Evolutionary conservation across 202 grass and related monocot genomes (phyloP).

Genomic region (Musa balbisiana): DNA sequence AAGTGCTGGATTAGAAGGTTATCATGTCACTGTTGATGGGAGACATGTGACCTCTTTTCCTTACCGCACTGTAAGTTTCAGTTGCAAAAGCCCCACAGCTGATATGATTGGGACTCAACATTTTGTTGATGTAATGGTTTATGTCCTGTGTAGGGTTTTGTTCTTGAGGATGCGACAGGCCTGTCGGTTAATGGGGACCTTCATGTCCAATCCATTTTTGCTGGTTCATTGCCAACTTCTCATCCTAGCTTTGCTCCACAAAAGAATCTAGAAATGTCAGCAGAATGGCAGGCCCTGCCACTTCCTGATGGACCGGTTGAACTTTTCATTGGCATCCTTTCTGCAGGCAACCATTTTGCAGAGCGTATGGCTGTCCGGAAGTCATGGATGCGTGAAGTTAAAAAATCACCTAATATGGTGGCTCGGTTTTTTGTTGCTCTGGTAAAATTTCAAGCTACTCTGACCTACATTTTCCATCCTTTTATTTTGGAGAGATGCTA

Average conservation of each 20-base stretch:
- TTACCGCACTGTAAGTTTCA: constrained; percentile 21
- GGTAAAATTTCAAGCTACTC: constrained; percentile 3
- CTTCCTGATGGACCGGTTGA: constrained; percentile 10
- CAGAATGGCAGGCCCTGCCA: constrained; percentile 7
- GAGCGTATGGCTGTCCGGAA: constrained; percentile 23
- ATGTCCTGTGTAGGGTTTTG: constrained; percentile 8
- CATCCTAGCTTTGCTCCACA: constrained; percentile 24
- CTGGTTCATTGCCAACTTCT: constrained; percentile 21
- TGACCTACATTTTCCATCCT: neutral
- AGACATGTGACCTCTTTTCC: constrained; percentile 25
- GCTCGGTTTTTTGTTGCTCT: constrained; percentile 22
- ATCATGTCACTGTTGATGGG: constrained; percentile 24
- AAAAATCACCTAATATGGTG: constrained; percentile 14
- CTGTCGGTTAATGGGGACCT: constrained; percentile 16
- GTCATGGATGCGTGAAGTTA: constrained; percentile 17
- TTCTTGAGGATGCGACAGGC: constrained; percentile 22
- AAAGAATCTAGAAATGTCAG: constrained; percentile 10
- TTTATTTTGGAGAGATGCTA: neutral
- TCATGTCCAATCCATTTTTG: constrained; percentile 15
- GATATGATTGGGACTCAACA: neutral
- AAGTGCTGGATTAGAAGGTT: constrained; percentile 25
- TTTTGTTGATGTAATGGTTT: neutral
- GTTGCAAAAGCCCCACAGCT: neutral
- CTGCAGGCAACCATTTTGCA: constrained; percentile 24
- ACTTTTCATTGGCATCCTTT: constrained; percentile 21